Percentiles rank a stretch among this genome's conserved stretches.
phyloP scores from a whole-genome alignment of 495 filamentous ascomycete species.

The Immersiella caudata region DNA sequence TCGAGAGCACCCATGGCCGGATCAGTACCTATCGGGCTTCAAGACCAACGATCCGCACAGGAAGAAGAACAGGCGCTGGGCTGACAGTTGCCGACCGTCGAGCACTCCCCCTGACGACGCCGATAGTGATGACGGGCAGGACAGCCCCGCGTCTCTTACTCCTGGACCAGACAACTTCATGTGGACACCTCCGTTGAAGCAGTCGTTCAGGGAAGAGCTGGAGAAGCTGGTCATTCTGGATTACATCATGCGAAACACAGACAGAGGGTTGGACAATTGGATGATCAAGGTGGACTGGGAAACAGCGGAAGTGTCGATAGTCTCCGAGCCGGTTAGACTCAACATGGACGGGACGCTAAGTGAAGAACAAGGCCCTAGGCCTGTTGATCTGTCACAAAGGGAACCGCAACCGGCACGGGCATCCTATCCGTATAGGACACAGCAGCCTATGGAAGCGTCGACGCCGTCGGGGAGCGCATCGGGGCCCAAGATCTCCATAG shows the following conservation, averaged over 20 bases:
- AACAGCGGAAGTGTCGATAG: conserved; percentile 78
- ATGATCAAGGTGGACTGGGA: conserved; percentile 96
- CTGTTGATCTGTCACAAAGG: conserved; percentile 55
- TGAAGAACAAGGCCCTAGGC: conserved; percentile 59
- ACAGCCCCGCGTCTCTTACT: conserved; percentile 39
- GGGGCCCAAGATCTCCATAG: conserved; percentile 71
- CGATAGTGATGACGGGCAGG: conserved; percentile 65
- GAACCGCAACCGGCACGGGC: conserved; percentile 49
- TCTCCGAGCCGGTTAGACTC: conserved; percentile 75
- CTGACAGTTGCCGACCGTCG: conserved; percentile 76
- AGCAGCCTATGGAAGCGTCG: conserved; percentile 81
- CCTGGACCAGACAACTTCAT: conserved; percentile 62
- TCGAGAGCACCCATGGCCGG: conserved; percentile 96
- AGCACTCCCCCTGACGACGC: conserved; percentile 68
- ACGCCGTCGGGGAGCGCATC: conserved; percentile 60
- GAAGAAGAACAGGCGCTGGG: conserved; percentile 74
- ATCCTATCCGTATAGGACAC: conserved; percentile 71
- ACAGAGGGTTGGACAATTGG: conserved; percentile 97
- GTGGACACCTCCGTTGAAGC: conserved; percentile 89
- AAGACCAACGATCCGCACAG: conserved; percentile 70
- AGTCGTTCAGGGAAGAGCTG: conserved; percentile 90
- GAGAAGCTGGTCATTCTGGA: conserved; percentile 98
- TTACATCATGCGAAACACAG: conserved; percentile 99
- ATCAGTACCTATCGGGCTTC: conserved; percentile 79
- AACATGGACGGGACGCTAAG: conserved; percentile 54